These are phyloP conservation scores for Uronychia setigera DNA, from an alignment of 73 alveolate genomes.

Conservation along the genomic window DNA sequence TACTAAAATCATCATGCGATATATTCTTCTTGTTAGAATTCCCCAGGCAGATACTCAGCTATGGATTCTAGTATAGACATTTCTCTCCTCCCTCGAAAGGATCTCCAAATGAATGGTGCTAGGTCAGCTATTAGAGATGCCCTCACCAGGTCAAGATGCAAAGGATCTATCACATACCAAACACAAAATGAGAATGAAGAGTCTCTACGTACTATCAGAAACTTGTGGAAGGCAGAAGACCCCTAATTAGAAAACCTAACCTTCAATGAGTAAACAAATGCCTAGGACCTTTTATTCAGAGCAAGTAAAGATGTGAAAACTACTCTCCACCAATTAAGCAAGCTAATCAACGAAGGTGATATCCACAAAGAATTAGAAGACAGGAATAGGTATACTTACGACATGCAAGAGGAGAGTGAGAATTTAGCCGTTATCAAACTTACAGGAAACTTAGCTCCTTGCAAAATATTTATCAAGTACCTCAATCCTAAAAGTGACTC, in stretches of 20 bases:
- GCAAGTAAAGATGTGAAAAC: not conserved
- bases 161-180: not conserved
- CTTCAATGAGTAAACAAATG: not conserved
- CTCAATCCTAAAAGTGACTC: not conserved
- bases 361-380: not conserved
- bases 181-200: not conserved
- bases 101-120: not conserved
- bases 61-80: not conserved
- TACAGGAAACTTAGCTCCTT: not conserved
- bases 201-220: not conserved
- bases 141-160: not conserved
- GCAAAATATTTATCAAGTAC: not conserved
- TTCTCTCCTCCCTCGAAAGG: not conserved
- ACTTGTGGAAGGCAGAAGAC: not conserved
- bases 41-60: not conserved
- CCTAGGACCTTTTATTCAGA: not conserved
- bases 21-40: not conserved
- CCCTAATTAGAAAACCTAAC: not conserved
- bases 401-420: not conserved
- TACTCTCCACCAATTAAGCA: not conserved
- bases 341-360: not conserved
- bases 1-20: not conserved
- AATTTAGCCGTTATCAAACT: not conserved
- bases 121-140: too few species aligned
- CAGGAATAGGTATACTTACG: not conserved